Evolutionary conservation across 768 basidiomycete genomes (phyloP), one percentile per base, ranked within the genome.

Genomic region (Termitomyces sp.): DNA sequence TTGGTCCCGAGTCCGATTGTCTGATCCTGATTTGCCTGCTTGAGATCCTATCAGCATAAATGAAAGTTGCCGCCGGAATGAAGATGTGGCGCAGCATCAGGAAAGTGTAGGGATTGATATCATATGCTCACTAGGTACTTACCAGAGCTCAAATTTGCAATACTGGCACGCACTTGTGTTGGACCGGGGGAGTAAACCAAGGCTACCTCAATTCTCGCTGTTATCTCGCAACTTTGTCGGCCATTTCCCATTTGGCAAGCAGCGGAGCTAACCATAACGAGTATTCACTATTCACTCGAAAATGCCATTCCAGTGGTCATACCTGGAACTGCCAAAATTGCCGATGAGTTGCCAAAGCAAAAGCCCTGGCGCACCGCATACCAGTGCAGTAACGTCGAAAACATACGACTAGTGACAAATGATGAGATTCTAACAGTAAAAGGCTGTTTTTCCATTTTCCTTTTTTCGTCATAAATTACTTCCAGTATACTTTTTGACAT

Each of bases 11-110:
- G 16, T n/a, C 6, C 12, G 20, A 49, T 13, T 22, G 12, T 14
- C 20, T 51, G 2, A 4, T 51, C 8, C 35, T 10, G 24, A 36
- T 38, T 22, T 9, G 35, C 7, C 7, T 9, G 8, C 4, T 16
- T 7, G 9, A 43, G 36, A 3, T 9, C 43, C 48, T 49, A 20
- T 48, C n/a, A 9, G 7, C 30, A 40, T 38, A 46, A 1, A 30
- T 28, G 49, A 33, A 42, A 7, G 24, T 35, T n/a, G 18, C 10
- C 12, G 36, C 8, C 6, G 22, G 24, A 24, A 24, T 38, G 10
- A 12, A 14, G 5, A 40, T 52, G 57, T 58, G 57, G 57, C 57
- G 57, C 44, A 51, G 35, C 45, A 53, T 40, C 51, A 47, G 30
- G 6, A n/a, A 3, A 20, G 12, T n/a, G 18, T 26, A 26, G 26